These are phyloP conservation scores for Nannizziopsis arthrosporioides DNA, from an alignment of 2,329 filamentous ascomycete genomes.

Conservation along the genomic window DNA sequence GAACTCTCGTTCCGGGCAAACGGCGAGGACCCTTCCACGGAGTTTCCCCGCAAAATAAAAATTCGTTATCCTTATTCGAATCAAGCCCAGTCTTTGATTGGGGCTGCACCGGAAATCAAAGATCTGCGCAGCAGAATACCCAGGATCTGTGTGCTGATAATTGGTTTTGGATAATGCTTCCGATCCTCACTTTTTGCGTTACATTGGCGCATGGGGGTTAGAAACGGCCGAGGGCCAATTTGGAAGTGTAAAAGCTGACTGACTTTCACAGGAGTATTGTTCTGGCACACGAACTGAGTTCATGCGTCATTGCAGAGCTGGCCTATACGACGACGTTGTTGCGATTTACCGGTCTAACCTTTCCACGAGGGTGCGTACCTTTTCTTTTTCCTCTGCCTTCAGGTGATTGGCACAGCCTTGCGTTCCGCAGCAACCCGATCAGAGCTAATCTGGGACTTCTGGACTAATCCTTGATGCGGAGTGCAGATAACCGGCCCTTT, in stretches of 20 bases:
- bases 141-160: neutral
- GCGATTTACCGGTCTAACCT: slow-evolving; percentile 49
- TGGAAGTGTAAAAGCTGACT: neutral
- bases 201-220: neutral
- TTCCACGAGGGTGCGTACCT: slow-evolving; percentile 36
- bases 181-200: neutral
- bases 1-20: slow-evolving; percentile 3
- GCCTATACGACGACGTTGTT: slow-evolving; percentile 44
- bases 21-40: neutral
- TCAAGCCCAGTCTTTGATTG: slow-evolving; percentile 2
- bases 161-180: slow-evolving; percentile 2
- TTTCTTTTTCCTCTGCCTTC: neutral
- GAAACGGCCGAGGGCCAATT: neutral
- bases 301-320: slow-evolving; percentile 43
- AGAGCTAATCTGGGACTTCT: neutral
- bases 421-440: neutral
- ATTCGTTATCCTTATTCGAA: neutral
- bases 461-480: neutral
- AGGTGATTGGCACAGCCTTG: neutral
- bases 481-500: slow-evolving; percentile 37
- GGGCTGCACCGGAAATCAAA: neutral
- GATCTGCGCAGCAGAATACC: neutral
- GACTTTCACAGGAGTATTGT: slow-evolving; percentile 39
- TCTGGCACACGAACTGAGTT: slow-evolving; percentile 45
- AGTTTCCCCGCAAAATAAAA: neutral